Conservation (phyloP, 176 grass and related monocot species). For the Zea luxurians region DNA sequence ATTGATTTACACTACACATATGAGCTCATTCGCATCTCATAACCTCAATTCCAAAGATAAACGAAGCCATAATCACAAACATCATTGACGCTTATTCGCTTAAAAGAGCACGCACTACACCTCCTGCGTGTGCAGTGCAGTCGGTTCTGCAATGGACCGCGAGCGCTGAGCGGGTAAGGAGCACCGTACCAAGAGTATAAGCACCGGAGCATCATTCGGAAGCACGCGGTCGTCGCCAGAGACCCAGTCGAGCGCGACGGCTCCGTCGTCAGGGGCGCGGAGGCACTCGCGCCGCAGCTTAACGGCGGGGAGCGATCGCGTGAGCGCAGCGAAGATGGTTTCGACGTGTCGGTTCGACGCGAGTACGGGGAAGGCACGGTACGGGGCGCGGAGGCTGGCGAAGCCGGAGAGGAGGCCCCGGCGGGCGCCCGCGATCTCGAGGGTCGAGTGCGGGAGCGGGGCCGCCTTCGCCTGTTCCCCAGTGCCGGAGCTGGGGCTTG, state of each 20-base stretch:
- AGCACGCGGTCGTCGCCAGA: conserved; percentile 60
- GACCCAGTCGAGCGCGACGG: conserved; percentile 90
- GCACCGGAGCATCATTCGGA: conserved; percentile 62
- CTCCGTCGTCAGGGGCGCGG: conserved; percentile 67
- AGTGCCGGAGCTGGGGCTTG: not conserved
- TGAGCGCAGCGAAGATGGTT: conserved; percentile 86
- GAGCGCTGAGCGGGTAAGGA: not conserved
- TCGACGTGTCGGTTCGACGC: conserved; percentile 80
- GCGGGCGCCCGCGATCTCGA: conserved; percentile 68
- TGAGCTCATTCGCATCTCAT: not conserved
- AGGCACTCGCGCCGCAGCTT: conserved; percentile 68
- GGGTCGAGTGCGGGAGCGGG: conserved; percentile 45
- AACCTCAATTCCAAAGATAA: not conserved
- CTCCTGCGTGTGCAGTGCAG: not conserved
- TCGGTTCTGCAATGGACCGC: not conserved
- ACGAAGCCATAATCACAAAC: not conserved
- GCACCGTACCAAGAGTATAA: conserved; percentile 71
- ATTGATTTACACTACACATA: not conserved
- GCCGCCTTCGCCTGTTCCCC: conserved; percentile 11
- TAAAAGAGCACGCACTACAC: not conserved
- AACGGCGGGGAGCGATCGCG: conserved; percentile 62
- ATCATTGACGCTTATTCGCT: not conserved
- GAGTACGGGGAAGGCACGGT: conserved; percentile 65
- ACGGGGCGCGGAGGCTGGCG: conserved; percentile 71
- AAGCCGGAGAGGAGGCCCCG: conserved; percentile 63